Evolutionary conservation across 2,329 filamentous ascomycete genomes (phyloP), one percentile per base, ranked within the genome.

Genomic region (Pseudogymnoascus sp.): DNA sequence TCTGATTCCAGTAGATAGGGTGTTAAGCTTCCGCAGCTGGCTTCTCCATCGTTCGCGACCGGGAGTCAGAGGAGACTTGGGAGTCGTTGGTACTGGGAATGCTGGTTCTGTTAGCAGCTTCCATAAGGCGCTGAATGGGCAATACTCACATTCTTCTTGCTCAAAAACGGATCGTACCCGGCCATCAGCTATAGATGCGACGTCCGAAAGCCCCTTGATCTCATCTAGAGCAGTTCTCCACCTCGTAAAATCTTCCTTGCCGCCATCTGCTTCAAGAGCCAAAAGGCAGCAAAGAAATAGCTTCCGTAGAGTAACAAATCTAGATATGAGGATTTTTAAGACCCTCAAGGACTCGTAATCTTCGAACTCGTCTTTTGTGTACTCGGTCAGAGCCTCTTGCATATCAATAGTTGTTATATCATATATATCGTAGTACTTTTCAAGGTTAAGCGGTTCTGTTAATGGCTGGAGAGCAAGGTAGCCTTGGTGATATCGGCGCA

Each of bases 371-470:
- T 80, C 77, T 48, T 85, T 83, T 4, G 83, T 81, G 64, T 88
- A 87, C 1, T 85, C 85, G 48, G 82, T 78, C 68, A 87, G 81
- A n/a, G 88, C 85, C 69, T 91, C 88, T 19, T 84, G 82, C 37
- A 91, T 84, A 73, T 93, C 90, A 64, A 87, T 83, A 64, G 88
- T 83, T 66, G 85, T 90, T 66, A 93, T 85, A 68, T 93, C 90
- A 73, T 93, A 93, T 66, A 93, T 89, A 72, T 98, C 93, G 71
- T 95, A 90, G 73, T 96, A 96, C 76, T 92, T 95, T 70, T 96
- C 92, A 48, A 99, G 78, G 71, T 96, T 90, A 60, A 89, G 84
- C 71, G 90, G 85, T 73, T 93, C 87, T 1, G 93, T 86, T 63
- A 96, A 85, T 0, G 83, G 84, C 72, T 88, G 88, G 19, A 98